A percentile compares a stretch with the other conserved stretches of the same genome.
These are phyloP conservation scores for Podospora tetraspora DNA, from an alignment of 495 filamentous ascomycete species.

Conservation along the genomic window DNA sequence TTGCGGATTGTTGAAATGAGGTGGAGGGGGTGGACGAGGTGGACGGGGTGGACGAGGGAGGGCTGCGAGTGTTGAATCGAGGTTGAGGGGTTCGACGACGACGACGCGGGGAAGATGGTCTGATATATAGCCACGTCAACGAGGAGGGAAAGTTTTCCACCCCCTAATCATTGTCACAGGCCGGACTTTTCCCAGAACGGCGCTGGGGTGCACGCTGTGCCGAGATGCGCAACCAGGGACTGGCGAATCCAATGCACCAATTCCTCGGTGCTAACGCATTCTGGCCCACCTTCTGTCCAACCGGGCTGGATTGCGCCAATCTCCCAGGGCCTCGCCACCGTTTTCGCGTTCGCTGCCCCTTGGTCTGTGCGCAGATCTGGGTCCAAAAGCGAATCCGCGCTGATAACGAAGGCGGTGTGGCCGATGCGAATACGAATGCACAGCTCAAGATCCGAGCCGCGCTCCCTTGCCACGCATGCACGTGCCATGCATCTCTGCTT, in stretches of 20 bases:
- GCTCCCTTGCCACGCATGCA: neutral
- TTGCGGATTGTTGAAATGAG: conserved; percentile 25
- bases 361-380: conserved; percentile 1
- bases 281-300: conserved; percentile 1
- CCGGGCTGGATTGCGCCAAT: conserved; percentile 4
- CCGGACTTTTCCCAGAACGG: neutral
- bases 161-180: conserved; percentile 8
- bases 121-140: conserved; percentile 7
- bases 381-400: conserved; percentile 1
- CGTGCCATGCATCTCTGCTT: neutral
- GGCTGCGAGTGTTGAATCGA: conserved; percentile 8
- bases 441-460: neutral
- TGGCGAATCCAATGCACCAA: conserved; percentile 7
- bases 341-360: conserved; percentile 7
- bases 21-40: neutral
- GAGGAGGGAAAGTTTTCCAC: conserved; percentile 14
- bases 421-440: conserved; percentile 15
- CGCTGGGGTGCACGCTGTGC: neutral
- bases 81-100: neutral
- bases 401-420: conserved; percentile 8
- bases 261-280: neutral
- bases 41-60: neutral
- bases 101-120: conserved; percentile 3
- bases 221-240: neutral
- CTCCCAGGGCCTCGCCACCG: conserved; percentile 7